Evolutionary conservation across 2,329 filamentous ascomycete species (phyloP).

Genomic region (Rosellinia necatrix): DNA sequence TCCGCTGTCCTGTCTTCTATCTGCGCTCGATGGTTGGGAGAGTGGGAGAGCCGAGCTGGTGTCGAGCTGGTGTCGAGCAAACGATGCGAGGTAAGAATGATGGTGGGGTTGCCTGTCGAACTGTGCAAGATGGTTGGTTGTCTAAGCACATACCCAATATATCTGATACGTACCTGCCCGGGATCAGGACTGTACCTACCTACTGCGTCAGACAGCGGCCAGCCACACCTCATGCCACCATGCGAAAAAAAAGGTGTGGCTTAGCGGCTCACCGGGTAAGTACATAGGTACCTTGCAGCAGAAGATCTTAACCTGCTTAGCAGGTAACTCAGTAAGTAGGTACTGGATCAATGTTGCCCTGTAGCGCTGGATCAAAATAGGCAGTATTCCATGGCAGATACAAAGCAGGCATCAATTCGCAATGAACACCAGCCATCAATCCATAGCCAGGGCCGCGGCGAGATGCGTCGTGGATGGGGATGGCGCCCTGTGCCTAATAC

Average conservation of each 20-base stretch:
- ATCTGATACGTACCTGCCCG: no score
- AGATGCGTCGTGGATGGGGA: neutral
- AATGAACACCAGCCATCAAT: slow-evolving; percentile 14
- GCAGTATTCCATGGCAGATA: slow-evolving; percentile 1
- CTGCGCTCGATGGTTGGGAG: neutral
- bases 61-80: slow-evolving; percentile 8
- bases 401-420: slow-evolving; percentile 5
- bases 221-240: no score
- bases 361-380: slow-evolving; percentile 2
- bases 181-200: no score
- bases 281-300: slow-evolving; percentile 4
- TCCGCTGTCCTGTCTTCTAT: neutral
- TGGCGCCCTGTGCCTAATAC: neutral
- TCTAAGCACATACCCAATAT: no score
- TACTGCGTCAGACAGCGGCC: no score
- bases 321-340: no score
- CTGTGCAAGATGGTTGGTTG: no score
- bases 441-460: neutral
- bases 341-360: slow-evolving; percentile 1
- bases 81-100: neutral
- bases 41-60: neutral
- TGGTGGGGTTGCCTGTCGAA: no score
- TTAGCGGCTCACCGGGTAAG: neutral
- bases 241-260: no score
- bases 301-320: no score